Base-by-base conservation (phyloP, 2,329 filamentous ascomycete species). In the Stachybotrys chartarum region DNA sequence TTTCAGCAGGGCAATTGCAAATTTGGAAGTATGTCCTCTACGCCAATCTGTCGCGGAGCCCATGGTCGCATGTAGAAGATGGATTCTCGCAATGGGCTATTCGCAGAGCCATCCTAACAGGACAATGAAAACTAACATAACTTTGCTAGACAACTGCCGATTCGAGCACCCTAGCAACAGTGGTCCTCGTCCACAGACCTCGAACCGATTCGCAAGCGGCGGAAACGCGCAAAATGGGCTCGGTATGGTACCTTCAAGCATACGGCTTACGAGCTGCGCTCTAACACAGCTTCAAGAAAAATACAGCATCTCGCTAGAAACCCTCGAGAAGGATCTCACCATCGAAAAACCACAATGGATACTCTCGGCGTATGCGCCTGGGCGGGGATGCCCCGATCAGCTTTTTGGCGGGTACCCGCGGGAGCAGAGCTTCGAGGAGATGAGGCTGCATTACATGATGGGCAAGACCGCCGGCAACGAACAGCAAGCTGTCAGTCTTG, bases 351-450 rank as follows among this genome's bases (percentile, higher is more conserved):
- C 93, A 17, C 74, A 83, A 77, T 97, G 92, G 88, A 86, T 94
- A 5, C 80, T 97, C 30, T 96, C 92, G 1, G 81, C 87, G 24
- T 97, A 96, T 70, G 90, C 86, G 0, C 91, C 92, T 0, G 88
- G 87, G 5, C 80, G 77, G 63, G 83, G 91, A 62, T 84, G 88
- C 1, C 92, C 92, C 0, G 83, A 84, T 17, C 91, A 96, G 70
- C 78, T 97, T 1, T 92, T 96, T 64, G 91, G 91, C 53, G 91
- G 91, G 1, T 80, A 78, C 49, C 78, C 83, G 6, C 81, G 91
- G 17, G 93, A 97, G 69, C 87, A 91, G 69, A 96, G 91, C 65
- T 87, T 88, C 46, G 93, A 97, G 69, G 93, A 97, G 71, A 81
- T 96, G 68, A 82, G 91, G 52, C 68, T 92, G 24, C 86, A 91